Evolutionary conservation across 768 basidiomycete genomes (phyloP).

Genomic region (Podaxis pistillaris): DNA sequence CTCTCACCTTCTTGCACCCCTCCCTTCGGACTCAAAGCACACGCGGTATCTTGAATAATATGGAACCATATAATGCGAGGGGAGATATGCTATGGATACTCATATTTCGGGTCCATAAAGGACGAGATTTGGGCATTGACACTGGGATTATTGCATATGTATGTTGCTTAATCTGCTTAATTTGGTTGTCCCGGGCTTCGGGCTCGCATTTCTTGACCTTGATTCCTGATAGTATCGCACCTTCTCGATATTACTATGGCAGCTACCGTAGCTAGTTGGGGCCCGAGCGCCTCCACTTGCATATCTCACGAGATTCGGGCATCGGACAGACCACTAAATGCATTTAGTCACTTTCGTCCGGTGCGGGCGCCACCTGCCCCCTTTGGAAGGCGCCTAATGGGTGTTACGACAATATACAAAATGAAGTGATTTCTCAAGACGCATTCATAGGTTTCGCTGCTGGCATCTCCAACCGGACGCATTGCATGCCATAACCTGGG

Average conservation of each 20-base stretch:
- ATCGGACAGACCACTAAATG: no score
- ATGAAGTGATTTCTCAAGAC: no score
- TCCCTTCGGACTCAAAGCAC: not conserved
- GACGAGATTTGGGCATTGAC: not conserved
- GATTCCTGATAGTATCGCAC: not conserved
- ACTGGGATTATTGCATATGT: slow-evolving; percentile 7
- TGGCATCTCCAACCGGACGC: no score
- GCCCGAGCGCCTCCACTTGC: no score
- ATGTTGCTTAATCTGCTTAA: slow-evolving; percentile 12
- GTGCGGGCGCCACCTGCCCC: no score
- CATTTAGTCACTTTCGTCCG: no score
- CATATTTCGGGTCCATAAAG: not conserved
- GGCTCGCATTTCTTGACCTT: not conserved
- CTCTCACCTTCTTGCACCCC: no score
- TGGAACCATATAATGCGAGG: not conserved
- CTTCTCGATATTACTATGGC: not conserved
- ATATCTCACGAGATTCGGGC: no score
- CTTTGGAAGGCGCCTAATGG: no score
- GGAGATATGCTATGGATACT: not conserved
- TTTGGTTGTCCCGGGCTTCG: not conserved
- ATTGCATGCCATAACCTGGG: not conserved
- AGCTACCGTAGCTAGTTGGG: no score
- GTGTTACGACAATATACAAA: no score
- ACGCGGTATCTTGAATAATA: not conserved
- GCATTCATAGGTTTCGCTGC: no score